Evolutionary conservation across 192 early-diverging fungal genomes (phyloP).

Genomic region (Chytriomyces confervae): DNA sequence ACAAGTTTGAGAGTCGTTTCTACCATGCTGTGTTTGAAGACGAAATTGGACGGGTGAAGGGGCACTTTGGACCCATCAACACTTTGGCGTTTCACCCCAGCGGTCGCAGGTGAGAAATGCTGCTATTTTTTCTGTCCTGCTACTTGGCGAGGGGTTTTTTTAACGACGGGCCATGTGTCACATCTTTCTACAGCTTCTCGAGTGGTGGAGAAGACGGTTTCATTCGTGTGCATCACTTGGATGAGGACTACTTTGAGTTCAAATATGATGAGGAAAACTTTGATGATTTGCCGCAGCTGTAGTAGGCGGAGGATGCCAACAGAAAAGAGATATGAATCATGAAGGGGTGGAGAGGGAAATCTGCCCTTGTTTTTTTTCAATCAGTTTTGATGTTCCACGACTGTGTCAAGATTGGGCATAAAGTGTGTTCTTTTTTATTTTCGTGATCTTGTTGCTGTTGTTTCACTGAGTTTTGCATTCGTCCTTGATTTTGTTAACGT

Average conservation of each 20-base stretch:
- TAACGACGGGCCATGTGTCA: neutral
- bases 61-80: constrained; percentile 99
- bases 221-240: constrained; percentile 94
- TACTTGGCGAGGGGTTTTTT: constrained; percentile 4
- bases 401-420: too few species aligned
- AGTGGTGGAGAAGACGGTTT: constrained; percentile 98
- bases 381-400: too few species aligned
- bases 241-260: constrained; percentile 95
- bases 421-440: too few species aligned
- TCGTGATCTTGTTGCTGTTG: neutral
- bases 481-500: constrained; percentile 8
- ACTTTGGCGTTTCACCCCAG: constrained; percentile 96
- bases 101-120: constrained; percentile 67
- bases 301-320: neutral
- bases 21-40: constrained; percentile 97
- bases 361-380: too few species aligned
- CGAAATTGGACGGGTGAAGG: constrained; percentile 95
- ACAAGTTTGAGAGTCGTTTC: constrained; percentile 96
- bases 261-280: constrained; percentile 54
- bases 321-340: too few species aligned
- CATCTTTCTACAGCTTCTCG: constrained; percentile 69
- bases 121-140: constrained; percentile 17
- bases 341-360: too few species aligned
- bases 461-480: constrained; percentile 28
- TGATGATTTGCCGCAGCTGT: constrained; percentile 27